Percentiles rank a stretch among this genome's conserved stretches.
Conservation (phyloP, 73 alveolate species). For the Stentor coeruleus region DNA sequence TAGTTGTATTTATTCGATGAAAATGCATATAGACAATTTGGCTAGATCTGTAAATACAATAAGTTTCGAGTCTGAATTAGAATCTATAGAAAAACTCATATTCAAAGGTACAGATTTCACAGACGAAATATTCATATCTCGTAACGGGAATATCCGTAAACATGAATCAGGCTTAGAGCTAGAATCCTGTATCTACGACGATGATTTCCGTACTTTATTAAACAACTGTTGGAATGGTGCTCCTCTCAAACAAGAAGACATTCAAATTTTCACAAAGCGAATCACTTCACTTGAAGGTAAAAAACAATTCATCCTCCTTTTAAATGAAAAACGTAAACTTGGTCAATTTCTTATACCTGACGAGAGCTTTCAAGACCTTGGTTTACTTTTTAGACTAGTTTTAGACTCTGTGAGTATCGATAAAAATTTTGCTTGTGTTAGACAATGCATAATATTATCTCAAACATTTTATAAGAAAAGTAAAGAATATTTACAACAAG, state of each 20-base stretch:
- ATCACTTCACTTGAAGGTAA: background rate
- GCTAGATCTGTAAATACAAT: background rate
- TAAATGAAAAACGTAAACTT: background rate
- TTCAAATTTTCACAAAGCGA: background rate
- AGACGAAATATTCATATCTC: too few relatives aligned
- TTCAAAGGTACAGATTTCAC: background rate
- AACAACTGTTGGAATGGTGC: background rate
- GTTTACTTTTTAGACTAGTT: too few relatives aligned
- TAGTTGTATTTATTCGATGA: background rate
- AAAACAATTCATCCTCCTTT: too few relatives aligned
- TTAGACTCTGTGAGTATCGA: background rate
- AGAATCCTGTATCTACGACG: background rate
- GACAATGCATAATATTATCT: background rate
- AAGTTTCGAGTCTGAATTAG: background rate
- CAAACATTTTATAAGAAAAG: background rate
- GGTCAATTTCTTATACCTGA: background rate
- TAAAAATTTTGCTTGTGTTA: background rate
- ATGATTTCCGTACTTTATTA: too few relatives aligned
- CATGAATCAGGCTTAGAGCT: too few relatives aligned
- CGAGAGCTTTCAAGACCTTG: background rate
- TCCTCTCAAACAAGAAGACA: background rate
- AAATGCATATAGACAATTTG: background rate
- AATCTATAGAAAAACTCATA: background rate
- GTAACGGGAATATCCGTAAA: too few relatives aligned
- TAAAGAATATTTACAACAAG: background rate